A percentile compares a stretch with the other conserved stretches of the same genome.
Evolutionary conservation across 148 eudicot genomes (phyloP).

Genomic region (Cornus controversa): DNA sequence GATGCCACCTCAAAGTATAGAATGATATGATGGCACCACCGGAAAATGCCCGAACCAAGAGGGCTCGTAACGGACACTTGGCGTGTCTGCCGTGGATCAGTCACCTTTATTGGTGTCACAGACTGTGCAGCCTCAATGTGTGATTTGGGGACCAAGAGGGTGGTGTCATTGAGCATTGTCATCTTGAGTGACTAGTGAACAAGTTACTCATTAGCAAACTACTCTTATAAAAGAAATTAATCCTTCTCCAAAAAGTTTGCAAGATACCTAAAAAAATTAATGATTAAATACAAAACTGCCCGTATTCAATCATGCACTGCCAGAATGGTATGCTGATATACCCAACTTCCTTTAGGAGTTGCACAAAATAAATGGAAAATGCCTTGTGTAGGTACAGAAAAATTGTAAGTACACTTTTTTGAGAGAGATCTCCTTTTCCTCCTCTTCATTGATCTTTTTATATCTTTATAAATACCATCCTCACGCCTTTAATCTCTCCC

Average conservation of each 20-base stretch:
- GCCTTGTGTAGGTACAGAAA: too few relatives aligned
- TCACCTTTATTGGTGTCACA: conserved; percentile 19
- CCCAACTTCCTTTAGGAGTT: neutral
- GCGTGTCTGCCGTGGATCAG: conserved; percentile 25
- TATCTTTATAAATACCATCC: too few relatives aligned
- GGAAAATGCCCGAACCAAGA: conserved; percentile 1
- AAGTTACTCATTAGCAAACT: neutral
- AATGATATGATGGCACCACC: conserved; percentile 23
- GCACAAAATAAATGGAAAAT: neutral
- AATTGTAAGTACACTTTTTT: too few relatives aligned
- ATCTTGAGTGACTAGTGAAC: neutral
- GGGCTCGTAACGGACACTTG: neutral
- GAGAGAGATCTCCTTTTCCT: too few relatives aligned
- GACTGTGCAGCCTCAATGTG: conserved; percentile 20
- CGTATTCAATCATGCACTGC: neutral
- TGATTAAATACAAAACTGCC: neutral
- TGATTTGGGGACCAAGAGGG: neutral
- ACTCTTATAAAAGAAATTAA: too few relatives aligned
- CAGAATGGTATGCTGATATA: neutral
- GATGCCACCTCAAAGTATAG: conserved; percentile 31
- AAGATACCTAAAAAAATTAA: neutral
- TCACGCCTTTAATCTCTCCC: too few relatives aligned
- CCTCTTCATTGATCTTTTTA: too few relatives aligned
- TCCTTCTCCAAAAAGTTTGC: neutral
- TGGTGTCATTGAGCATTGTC: neutral